phyloP scores from a whole-genome alignment of 139 green algal species.

The Dunaliella primolecta region DNA sequence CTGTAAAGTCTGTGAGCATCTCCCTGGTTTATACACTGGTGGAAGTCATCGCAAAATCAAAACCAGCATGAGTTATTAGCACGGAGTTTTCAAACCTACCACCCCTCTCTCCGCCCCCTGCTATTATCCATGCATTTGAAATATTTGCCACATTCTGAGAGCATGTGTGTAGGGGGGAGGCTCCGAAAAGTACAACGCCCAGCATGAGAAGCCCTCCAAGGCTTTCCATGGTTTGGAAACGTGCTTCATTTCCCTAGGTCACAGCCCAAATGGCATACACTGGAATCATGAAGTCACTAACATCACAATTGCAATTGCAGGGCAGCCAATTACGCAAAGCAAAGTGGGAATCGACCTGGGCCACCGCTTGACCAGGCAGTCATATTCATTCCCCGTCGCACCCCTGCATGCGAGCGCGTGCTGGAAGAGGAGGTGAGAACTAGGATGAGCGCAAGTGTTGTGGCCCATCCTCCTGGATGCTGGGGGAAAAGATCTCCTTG shows the following conservation, averaged over 20 bases:
- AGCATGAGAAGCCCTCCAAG: background rate
- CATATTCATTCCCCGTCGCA: conserved; percentile 71
- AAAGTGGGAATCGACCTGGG: background rate
- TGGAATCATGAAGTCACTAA: background rate
- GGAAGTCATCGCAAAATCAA: no score
- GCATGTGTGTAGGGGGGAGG: no score
- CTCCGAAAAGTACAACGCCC: background rate
- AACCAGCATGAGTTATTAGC: no score
- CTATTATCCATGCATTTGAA: no score
- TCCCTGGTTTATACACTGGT: no score
- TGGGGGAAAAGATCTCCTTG: no score
- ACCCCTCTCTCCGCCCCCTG: no score
- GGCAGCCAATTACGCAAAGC: background rate
- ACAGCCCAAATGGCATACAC: background rate
- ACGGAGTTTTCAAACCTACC: no score
- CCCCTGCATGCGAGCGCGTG: conserved; percentile 66
- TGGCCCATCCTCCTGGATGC: no score
- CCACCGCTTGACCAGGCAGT: conserved; percentile 53
- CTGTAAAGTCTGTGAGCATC: no score
- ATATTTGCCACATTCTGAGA: no score
- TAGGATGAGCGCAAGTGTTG: no score
- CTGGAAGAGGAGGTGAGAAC: conserved; percentile 69
- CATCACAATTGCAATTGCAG: background rate
- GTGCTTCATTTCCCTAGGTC: background rate
- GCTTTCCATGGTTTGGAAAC: background rate